A percentile compares a stretch with the other conserved stretches of the same genome.
phyloP scores from a whole-genome alignment of 176 grass and related monocot species.

The Carex cristatella region DNA sequence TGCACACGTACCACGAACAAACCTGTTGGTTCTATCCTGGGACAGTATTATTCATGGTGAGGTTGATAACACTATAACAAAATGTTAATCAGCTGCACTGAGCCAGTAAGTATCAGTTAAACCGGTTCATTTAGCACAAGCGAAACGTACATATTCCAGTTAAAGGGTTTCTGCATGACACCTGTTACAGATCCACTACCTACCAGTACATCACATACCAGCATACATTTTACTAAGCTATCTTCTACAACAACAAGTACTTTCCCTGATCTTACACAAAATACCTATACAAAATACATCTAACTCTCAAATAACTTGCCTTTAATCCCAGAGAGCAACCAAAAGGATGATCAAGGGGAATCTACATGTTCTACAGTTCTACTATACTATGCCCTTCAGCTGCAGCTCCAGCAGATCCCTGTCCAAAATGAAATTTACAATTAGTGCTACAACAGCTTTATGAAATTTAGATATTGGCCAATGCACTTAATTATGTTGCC shows the following conservation, averaged over 20 bases:
- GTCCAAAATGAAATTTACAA: background rate
- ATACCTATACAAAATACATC: background rate
- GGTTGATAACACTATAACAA: background rate
- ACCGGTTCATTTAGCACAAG: background rate
- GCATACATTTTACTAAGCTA: background rate
- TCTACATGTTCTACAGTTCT: background rate
- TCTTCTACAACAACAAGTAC: background rate
- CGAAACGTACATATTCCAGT: background rate
- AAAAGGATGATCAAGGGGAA: background rate
- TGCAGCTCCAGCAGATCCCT: background rate
- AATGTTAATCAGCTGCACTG: background rate
- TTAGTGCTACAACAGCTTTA: background rate
- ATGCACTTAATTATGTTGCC: background rate
- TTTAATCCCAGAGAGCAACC: background rate
- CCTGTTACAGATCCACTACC: background rate
- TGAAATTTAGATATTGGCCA: background rate
- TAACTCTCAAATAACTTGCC: background rate
- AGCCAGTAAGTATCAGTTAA: background rate
- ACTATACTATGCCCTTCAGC: background rate
- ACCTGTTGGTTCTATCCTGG: background rate
- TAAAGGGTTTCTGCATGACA: background rate
- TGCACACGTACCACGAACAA: background rate
- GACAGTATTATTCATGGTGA: background rate
- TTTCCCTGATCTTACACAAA: background rate
- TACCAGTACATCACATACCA: background rate